Evolutionary conservation across 2,329 filamentous ascomycete genomes (phyloP), one percentile per base, ranked within the genome.

Genomic region (Knoxdaviesia proteae): DNA sequence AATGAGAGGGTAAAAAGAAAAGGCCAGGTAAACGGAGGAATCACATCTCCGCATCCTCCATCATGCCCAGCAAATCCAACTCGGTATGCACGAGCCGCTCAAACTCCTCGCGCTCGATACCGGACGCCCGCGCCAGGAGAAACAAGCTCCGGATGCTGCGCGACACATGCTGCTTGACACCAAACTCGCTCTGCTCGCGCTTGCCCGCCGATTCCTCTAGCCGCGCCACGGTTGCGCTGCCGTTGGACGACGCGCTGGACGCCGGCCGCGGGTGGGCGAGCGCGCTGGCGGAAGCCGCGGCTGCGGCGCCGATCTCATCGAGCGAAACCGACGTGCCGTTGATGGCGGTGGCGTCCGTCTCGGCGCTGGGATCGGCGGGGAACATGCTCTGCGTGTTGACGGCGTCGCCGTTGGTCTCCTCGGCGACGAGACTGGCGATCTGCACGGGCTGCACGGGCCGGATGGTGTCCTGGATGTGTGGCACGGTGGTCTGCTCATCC

Each of bases 81-180:
- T 88, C 83, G 29, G 70, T 74, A 56, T 67, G 69, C 8, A 88
- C 70, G 46, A 87, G 65, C 42, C 71, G 64, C 56, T 81, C 77
- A 58, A 88, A 90, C 54, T 88, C 82, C 34, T 73, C 71, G 38
- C 76, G 64, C 41, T 80, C 74, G 49, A 90, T 86, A 1, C 82
- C 82, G 29, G 74, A 74, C 1, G 76, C 69, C 37, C 69, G 71
- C 30, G 81, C 77, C 47, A 90, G 59, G 49, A 80, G 61, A 56
- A 75, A 88, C 49, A 90, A 58, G 56, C 79, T 86, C 63, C 83
- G 80, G 44, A 90, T 71, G 53, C 77, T 81, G 6, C 79, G 77
- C 34, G 76, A 77, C 38, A 90, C 75, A 58, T 88, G 82, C 58
- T 86, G 78, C 57, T 80, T 81, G 43, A 90, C 73, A 9, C 76